Evolutionary conservation across 1,139 yeast species (phyloP), one percentile per base, ranked within the genome.

Genomic region (Eremothecium sinecaudum): DNA sequence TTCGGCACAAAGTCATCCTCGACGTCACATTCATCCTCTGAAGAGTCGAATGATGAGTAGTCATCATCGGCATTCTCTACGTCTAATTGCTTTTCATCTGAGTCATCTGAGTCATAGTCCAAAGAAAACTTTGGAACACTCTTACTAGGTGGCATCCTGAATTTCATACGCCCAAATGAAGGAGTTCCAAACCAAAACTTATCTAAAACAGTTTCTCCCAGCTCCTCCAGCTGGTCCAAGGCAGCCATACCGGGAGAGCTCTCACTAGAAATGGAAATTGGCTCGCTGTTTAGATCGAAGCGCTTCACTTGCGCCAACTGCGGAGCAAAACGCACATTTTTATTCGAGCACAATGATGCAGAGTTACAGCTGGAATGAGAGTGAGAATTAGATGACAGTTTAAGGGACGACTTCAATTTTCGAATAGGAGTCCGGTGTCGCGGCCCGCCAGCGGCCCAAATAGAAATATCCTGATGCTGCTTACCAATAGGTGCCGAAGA

Each of bases 241-340:
- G 50, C 48, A 4, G 37, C 37, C 22, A 42, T 24, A 4, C 38
- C 39, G n/a, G 55, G 56, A 5, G 57, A 52, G 28, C 43, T 47
- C 32, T 51, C 53, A 32, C 45, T 44, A 13, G 56, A 52, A 24
- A 52, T 51, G 23, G 56, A 45, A 13, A 45, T 50, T 14, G 58
- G 58, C 36, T 51, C 51, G 18, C 47, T 45, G 24, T 38, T 40
- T 6, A 49, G 43, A 34, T 50, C 50, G 36, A 53, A 54, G 19
- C 48, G 44, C 36, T 52, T 54, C 17, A 54, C 55, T 2, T 51
- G 50, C 2, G 58, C 51, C 28, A 54, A 41, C 35, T 53, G 51
- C 3, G 53, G 48, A n/a, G 59, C 58, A 37, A 54, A 53, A 23
- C 57, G 41, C 18, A 54, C 58, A 21, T 40, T 48, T 33, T 51